phyloP scores from a whole-genome alignment of 257 asterid genomes.

The Striga asiatica region DNA sequence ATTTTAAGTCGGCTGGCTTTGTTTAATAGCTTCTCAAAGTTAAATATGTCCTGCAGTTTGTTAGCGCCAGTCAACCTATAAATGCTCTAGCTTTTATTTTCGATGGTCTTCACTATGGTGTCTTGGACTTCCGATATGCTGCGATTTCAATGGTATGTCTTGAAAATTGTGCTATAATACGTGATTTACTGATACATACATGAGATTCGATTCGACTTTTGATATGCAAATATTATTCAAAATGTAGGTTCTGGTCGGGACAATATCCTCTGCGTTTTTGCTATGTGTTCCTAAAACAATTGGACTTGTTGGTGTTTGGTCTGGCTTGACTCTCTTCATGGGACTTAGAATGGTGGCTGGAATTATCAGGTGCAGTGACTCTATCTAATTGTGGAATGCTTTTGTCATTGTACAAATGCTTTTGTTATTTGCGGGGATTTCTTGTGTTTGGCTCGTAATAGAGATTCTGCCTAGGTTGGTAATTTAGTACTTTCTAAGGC shows the following conservation, averaged over 20 bases:
- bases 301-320: slow-evolving; percentile 93
- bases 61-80: slow-evolving; percentile 79
- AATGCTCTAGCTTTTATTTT: slow-evolving; percentile 74
- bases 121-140: slow-evolving; percentile 76
- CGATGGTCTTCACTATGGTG: slow-evolving; percentile 88
- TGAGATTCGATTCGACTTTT: background rate
- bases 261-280: slow-evolving; percentile 60
- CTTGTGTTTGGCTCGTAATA: too few relatives aligned
- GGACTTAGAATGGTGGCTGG: slow-evolving; percentile 74
- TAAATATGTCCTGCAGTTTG: slow-evolving; percentile 52
- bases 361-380: slow-evolving; percentile 43
- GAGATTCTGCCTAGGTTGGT: too few relatives aligned
- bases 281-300: slow-evolving; percentile 46
- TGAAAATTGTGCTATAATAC: background rate
- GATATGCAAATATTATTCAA: slow-evolving; percentile 10
- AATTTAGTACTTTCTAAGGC: too few relatives aligned
- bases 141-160: slow-evolving; percentile 73
- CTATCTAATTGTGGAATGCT: background rate
- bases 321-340: slow-evolving; percentile 81
- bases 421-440: too few relatives aligned
- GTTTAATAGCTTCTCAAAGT: slow-evolving; percentile 1
- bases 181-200: background rate
- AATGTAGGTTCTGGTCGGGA: slow-evolving; percentile 72
- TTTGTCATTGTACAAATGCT: too few relatives aligned
- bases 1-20: too few relatives aligned